Conservation (phyloP, 805 yeast species). For the Wickerhamomyces rabaulensis region DNA sequence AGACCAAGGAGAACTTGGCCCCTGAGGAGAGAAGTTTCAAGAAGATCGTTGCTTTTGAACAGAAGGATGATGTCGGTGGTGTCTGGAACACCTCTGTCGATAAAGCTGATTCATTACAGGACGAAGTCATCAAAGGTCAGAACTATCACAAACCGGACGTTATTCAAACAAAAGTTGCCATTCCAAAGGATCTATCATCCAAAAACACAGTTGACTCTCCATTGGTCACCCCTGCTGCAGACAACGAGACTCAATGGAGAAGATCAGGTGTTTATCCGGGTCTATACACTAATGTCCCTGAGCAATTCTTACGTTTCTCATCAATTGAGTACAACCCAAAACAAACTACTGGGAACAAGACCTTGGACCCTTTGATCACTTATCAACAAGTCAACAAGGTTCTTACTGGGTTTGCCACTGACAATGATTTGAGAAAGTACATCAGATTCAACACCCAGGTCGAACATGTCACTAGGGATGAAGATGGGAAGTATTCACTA, state of each 20-base stretch:
- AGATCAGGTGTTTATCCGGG: constrained; percentile 31
- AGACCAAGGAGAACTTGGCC: neutral
- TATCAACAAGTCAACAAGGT: constrained; percentile 28
- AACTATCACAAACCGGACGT: constrained; percentile 28
- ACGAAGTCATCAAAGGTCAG: constrained; percentile 23
- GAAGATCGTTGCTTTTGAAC: constrained; percentile 36
- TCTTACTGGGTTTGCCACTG: constrained; percentile 24
- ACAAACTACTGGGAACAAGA: constrained; percentile 7
- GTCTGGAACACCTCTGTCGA: constrained; percentile 31
- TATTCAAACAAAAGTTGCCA: constrained; percentile 20
- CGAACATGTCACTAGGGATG: constrained; percentile 28
- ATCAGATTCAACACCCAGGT: constrained; percentile 34
- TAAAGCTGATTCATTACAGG: constrained; percentile 14
- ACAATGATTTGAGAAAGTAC: constrained; percentile 25
- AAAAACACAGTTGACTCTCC: constrained; percentile 14
- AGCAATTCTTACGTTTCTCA: constrained; percentile 32
- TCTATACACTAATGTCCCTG: constrained; percentile 36
- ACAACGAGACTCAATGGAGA: constrained; percentile 33
- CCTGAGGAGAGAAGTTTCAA: constrained; percentile 23
- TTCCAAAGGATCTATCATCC: constrained; percentile 10
- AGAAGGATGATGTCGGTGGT: constrained; percentile 35
- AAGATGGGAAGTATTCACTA: constrained; percentile 33
- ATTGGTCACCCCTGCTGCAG: constrained; percentile 17
- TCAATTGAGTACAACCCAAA: constrained; percentile 25
- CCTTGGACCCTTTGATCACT: constrained; percentile 33